Base-by-base conservation (phyloP, 768 basidiomycete species). In the Trametes cinnabarina region DNA sequence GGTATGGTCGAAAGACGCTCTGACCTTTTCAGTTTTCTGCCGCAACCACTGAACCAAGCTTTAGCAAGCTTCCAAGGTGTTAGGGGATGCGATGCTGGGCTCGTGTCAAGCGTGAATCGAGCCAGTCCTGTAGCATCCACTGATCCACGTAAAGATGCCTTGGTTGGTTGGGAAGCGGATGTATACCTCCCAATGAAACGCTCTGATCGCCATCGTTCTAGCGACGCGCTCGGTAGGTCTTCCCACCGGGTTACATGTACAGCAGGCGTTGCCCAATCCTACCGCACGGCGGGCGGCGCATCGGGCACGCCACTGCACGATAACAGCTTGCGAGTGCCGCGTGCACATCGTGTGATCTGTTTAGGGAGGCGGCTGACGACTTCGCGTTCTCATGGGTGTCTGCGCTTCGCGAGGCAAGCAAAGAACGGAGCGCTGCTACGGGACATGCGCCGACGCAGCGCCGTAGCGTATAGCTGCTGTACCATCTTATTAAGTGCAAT, bases 281-380 rank as follows among this genome's bases (percentile, higher is more conserved):
- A 50, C 56, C 50, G 37, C 43, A 26, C 58, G 42, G 42, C 47
- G 53, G 58, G 48, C 58, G 58, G 58, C 52, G 53, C 41, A 35
- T 42, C 51, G 60, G 46, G 55, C 60, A 57, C 60, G 60, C n/a
- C n/a, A 52, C 50, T 35, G 34, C 20, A 35, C n/a, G n/a, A n/a
- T n/a, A n/a, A n/a, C n/a, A n/a, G 51, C 20, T 20, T 47, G 30
- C 39, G 20, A 35, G 22, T n/a, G 28, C 50, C 60, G 55, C 60
- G 60, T 61, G 60, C 39, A n/a, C 41, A 55, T 56, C 60, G 55
- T 57, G 60, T 61, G 60, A 61, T 61, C 37, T 32, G 23, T 43
- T 34, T 20, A 20, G 34, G 28, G 60, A 55, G 60, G 60, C 60
- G 60, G 60, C 60, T 61, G 60, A 52, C 60, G 57, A 37, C 17